Evolutionary conservation across 768 basidiomycete species (phyloP).

Genomic region (Mycena haematopus): DNA sequence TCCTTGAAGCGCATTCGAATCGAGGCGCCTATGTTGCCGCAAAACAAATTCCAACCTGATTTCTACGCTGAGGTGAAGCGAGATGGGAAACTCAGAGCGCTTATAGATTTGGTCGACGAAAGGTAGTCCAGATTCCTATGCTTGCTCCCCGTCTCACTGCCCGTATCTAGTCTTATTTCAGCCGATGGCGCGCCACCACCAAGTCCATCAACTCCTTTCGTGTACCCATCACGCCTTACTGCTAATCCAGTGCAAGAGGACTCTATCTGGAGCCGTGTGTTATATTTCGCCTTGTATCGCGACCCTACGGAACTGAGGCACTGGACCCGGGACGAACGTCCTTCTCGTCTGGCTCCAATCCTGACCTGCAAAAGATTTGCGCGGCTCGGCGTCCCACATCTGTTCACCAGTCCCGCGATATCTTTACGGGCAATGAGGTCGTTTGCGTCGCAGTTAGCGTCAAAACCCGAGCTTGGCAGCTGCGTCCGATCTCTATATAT

Average conservation of each 20-base stretch:
- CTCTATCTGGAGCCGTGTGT: slow-evolving; percentile 12
- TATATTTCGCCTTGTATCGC: slow-evolving; percentile 8
- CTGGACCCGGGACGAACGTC: too few relatives aligned
- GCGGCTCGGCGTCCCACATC: slow-evolving; percentile 11
- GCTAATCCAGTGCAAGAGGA: slow-evolving; percentile 12
- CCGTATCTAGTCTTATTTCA: neutral
- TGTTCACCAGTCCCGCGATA: slow-evolving; percentile 1
- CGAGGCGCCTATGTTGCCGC: neutral
- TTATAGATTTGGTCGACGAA: neutral
- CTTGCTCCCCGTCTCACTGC: neutral
- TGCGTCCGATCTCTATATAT: neutral
- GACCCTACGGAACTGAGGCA: too few relatives aligned
- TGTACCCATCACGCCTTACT: slow-evolving; percentile 8
- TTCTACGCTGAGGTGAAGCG: neutral
- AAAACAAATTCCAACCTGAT: neutral
- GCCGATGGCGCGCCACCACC: neutral
- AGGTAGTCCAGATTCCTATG: neutral
- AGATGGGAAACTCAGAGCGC: neutral
- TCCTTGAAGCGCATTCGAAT: slow-evolving; percentile 4
- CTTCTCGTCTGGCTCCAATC: neutral
- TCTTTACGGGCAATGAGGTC: neutral
- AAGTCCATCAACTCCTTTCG: neutral
- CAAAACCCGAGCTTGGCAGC: neutral
- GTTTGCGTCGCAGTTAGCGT: neutral
- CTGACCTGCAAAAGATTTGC: slow-evolving; percentile 14